phyloP scores from a whole-genome alignment of 1,284 basidiomycete species.

The Trametes versicolor region DNA sequence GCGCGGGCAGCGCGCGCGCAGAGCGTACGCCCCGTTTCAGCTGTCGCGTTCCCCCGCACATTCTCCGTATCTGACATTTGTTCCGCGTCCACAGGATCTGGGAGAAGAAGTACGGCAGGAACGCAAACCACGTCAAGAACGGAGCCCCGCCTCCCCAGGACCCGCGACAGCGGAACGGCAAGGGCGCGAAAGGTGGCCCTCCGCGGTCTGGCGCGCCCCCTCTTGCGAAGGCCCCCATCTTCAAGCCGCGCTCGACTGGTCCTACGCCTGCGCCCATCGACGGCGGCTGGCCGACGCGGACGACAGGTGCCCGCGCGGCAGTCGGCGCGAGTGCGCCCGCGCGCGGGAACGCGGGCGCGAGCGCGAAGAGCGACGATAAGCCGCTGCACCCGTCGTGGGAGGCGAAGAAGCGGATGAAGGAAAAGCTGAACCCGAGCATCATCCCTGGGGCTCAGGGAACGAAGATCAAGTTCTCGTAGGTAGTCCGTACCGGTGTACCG shows the following conservation, averaged over 20 bases:
- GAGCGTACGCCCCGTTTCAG: constrained; percentile 74
- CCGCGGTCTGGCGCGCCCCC: background rate
- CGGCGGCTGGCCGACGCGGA: constrained; percentile 21
- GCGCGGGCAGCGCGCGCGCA: constrained; percentile 89
- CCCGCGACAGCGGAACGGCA: constrained; percentile 29
- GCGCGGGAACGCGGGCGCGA: constrained; percentile 2
- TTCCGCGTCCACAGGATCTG: constrained; percentile 74
- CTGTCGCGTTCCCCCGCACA: constrained; percentile 15
- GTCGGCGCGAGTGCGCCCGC: constrained; percentile 5
- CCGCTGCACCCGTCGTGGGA: constrained; percentile 93
- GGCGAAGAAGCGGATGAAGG: constrained; percentile 84
- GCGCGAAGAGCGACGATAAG: constrained; percentile 45
- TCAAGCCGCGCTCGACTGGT: background rate
- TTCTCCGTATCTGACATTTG: constrained; percentile 6
- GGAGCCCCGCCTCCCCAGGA: constrained; percentile 38
- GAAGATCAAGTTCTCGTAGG: constrained; percentile 68
- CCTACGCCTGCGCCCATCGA: constrained; percentile 18
- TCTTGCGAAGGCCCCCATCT: background rate
- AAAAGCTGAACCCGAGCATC: constrained; percentile 64
- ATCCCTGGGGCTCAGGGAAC: constrained; percentile 65
- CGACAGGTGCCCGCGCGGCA: constrained; percentile 9
- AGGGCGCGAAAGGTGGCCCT: constrained; percentile 10
- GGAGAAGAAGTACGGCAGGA: constrained; percentile 95
- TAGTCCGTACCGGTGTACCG: background rate
- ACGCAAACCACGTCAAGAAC: constrained; percentile 91